Conservation (phyloP, 192 early-diverging fungal species). For the Podila epicladia region DNA sequence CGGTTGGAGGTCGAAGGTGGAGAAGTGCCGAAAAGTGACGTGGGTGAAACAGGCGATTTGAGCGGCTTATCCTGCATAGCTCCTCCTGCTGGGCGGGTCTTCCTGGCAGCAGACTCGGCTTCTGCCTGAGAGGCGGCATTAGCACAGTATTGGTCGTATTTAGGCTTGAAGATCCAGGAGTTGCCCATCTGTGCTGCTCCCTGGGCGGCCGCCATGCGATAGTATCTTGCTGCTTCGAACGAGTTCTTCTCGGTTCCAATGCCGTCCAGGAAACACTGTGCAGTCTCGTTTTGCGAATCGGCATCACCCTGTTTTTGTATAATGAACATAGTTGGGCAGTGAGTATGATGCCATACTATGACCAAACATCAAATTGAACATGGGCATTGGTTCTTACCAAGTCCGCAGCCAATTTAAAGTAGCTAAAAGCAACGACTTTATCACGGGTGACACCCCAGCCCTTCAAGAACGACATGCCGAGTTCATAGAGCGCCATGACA, state of each 20-base stretch:
- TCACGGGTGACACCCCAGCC: constrained; percentile 85
- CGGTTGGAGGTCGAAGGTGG: background rate
- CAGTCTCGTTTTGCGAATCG: constrained; percentile 81
- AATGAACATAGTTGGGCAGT: background rate
- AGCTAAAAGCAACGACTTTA: constrained; percentile 79
- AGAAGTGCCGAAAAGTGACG: background rate
- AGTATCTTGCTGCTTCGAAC: constrained; percentile 80
- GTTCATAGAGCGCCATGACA: constrained; percentile 84
- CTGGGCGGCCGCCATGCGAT: constrained; percentile 77
- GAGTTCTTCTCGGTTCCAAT: constrained; percentile 79
- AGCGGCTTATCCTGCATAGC: background rate
- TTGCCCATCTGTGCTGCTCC: constrained; percentile 80
- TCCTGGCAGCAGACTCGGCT: background rate
- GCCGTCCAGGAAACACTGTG: constrained; percentile 76
- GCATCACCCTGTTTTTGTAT: constrained; percentile 62
- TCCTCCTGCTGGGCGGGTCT: background rate
- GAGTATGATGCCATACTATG: background rate
- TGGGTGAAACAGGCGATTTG: background rate
- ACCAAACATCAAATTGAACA: background rate
- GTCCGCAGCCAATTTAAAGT: constrained; percentile 86
- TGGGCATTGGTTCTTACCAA: constrained; percentile 35
- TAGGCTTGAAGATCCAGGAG: constrained; percentile 86
- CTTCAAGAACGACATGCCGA: constrained; percentile 74
- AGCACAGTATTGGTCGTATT: constrained; percentile 69
- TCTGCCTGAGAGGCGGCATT: constrained; percentile 1